Evolutionary conservation across 2,329 filamentous ascomycete genomes (phyloP).

Genomic region (Magnaporthiopsis incrustans): DNA sequence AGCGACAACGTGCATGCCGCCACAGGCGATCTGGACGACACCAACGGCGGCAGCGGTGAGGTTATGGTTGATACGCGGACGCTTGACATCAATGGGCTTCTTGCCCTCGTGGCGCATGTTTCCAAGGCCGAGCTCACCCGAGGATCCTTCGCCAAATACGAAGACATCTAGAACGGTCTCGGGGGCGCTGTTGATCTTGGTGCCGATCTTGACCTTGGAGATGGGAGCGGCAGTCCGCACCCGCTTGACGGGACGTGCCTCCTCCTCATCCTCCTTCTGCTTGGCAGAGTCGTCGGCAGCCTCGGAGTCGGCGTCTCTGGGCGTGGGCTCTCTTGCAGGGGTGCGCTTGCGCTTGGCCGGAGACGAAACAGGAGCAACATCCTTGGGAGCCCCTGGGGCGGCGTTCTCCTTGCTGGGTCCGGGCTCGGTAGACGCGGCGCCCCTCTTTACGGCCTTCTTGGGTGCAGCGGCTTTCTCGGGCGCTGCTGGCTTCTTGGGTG

Average conservation of each 20-base stretch:
- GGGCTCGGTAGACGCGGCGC: neutral
- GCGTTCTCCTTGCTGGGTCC: slow-evolving; percentile 16
- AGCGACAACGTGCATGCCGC: slow-evolving; percentile 74
- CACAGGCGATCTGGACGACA: slow-evolving; percentile 68
- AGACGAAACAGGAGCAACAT: neutral
- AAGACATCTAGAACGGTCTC: slow-evolving; percentile 61
- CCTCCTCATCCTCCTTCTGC: slow-evolving; percentile 11
- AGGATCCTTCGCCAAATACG: slow-evolving; percentile 71
- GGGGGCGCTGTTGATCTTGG: slow-evolving; percentile 54
- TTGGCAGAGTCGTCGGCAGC: slow-evolving; percentile 7
- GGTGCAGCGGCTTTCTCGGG: slow-evolving; percentile 9
- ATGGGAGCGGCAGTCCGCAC: slow-evolving; percentile 23
- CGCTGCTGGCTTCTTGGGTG: slow-evolving; percentile 7
- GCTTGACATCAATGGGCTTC: slow-evolving; percentile 62
- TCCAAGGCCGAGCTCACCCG: slow-evolving; percentile 77
- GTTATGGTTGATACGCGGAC: slow-evolving; percentile 60
- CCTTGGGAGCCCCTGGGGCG: slow-evolving; percentile 15
- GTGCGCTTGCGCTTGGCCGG: slow-evolving; percentile 8
- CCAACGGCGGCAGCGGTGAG: slow-evolving; percentile 49
- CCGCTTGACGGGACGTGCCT: slow-evolving; percentile 13
- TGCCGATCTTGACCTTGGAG: slow-evolving; percentile 19
- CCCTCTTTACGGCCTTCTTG: slow-evolving; percentile 5
- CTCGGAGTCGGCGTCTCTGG: slow-evolving; percentile 4
- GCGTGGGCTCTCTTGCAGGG: slow-evolving; percentile 2
- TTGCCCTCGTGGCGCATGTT: slow-evolving; percentile 52